phyloP scores from a whole-genome alignment of 176 grass and related monocot genomes.

The Eleusine indica region DNA sequence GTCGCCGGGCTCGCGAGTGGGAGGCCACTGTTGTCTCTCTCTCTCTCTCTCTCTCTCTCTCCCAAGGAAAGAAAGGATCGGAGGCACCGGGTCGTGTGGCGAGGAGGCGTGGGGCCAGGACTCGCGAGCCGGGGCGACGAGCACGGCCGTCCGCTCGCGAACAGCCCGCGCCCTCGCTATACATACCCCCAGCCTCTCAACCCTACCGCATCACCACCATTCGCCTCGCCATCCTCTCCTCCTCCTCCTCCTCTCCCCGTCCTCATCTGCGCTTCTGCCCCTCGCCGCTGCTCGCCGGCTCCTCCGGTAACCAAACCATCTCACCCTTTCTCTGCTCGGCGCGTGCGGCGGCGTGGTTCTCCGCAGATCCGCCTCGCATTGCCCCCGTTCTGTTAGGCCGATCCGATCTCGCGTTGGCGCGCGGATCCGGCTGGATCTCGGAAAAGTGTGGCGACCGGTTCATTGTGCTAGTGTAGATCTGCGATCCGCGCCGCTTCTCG shows the following conservation, averaged over 20 bases:
- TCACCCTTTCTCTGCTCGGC: neutral
- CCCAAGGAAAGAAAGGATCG: neutral
- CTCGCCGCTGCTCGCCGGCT: neutral
- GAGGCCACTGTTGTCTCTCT: conserved; percentile 14
- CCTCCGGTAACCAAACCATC: conserved; percentile 46
- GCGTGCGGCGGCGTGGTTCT: neutral
- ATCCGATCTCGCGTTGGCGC: conserved; percentile 34
- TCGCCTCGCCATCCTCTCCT: neutral
- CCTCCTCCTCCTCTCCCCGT: too few species aligned
- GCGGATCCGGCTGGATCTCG: conserved; percentile 47
- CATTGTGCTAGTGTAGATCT: conserved; percentile 23
- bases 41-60: too few species aligned
- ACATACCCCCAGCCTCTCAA: conserved; percentile 37
- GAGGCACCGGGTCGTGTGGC: conserved; percentile 41
- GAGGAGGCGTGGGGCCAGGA: conserved; percentile 18
- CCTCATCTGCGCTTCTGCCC: neutral
- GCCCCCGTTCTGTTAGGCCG: conserved; percentile 16
- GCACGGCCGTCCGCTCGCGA: conserved; percentile 39
- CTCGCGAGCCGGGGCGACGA: conserved; percentile 29
- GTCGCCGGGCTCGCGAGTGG: conserved; percentile 22
- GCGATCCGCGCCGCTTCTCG: neutral
- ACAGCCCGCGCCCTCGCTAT: conserved; percentile 12
- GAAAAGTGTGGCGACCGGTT: neutral
- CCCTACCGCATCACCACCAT: conserved; percentile 36
- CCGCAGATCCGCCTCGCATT: conserved; percentile 46